Conservation (phyloP, 129 eudicot genomes). For the Centella asiatica region DNA sequence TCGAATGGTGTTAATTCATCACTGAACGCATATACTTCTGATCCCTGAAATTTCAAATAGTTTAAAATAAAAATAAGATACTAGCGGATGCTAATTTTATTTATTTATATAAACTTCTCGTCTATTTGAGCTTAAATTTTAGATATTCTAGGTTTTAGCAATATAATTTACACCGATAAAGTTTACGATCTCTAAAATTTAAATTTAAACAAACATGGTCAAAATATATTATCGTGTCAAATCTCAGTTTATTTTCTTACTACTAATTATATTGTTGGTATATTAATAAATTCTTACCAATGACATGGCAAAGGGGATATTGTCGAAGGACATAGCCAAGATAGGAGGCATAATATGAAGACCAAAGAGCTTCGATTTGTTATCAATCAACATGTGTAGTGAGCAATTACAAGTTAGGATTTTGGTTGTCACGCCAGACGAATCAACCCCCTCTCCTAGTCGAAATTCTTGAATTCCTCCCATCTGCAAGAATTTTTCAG, state of each 20-base stretch:
- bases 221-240: too few relatives aligned
- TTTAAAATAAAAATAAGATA: too few relatives aligned
- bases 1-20: slow-evolving; percentile 31
- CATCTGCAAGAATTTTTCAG: slow-evolving; percentile 19
- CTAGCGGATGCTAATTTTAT: too few relatives aligned
- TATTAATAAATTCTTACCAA: slow-evolving; percentile 26
- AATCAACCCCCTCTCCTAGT: slow-evolving; percentile 72
- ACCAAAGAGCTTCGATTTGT: slow-evolving; percentile 61
- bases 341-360: slow-evolving; percentile 60
- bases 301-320: slow-evolving; percentile 48
- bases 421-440: slow-evolving; percentile 61
- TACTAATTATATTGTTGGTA: too few relatives aligned
- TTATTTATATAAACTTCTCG: too few relatives aligned
- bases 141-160: too few relatives aligned
- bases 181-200: too few relatives aligned
- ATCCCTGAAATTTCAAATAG: slow-evolving; percentile 19
- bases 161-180: too few relatives aligned
- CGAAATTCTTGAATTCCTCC: slow-evolving; percentile 36
- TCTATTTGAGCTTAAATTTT: too few relatives aligned
- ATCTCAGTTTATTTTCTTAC: too few relatives aligned
- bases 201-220: too few relatives aligned
- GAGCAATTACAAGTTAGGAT: slow-evolving; percentile 50
- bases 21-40: slow-evolving; percentile 41
- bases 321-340: slow-evolving; percentile 33
- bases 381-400: slow-evolving; percentile 37